phyloP scores from a whole-genome alignment of 2,329 filamentous ascomycete species.

The Diaporthe destruens region DNA sequence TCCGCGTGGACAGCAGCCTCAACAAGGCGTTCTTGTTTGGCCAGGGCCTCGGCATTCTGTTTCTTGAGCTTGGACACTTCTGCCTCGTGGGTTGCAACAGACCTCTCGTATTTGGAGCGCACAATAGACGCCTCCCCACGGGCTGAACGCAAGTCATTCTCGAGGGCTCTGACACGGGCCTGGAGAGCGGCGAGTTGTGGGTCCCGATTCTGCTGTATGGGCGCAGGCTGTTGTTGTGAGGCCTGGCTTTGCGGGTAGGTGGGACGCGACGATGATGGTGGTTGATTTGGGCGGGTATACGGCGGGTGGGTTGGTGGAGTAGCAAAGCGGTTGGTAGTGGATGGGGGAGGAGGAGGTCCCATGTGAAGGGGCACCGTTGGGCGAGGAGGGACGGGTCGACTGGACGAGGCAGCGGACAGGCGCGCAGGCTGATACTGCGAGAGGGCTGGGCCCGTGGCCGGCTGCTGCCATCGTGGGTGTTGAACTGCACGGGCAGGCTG shows the following conservation, averaged over 20 bases:
- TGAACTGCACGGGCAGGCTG: conserved; percentile 23
- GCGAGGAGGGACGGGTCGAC: conserved; percentile 46
- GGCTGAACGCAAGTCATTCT: conserved; percentile 71
- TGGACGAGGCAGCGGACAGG: conserved; percentile 39
- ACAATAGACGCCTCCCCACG: conserved; percentile 81
- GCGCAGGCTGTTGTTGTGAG: conserved; percentile 31
- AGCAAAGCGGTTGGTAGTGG: conserved; percentile 38
- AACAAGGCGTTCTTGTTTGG: conserved; percentile 72
- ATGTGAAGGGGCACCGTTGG: conserved; percentile 55
- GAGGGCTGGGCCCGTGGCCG: conserved; percentile 38
- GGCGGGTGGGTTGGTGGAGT: conserved; percentile 41
- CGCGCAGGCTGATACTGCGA: conserved; percentile 24
- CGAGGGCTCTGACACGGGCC: conserved; percentile 65
- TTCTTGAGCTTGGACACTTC: conserved; percentile 73
- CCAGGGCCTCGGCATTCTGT: conserved; percentile 72
- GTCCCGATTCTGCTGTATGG: conserved; percentile 47
- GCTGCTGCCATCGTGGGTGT: conserved; percentile 41
- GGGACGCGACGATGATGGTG: conserved; percentile 46
- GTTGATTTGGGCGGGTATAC: conserved; percentile 44
- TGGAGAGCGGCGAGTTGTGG: conserved; percentile 62
- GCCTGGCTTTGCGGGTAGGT: conserved; percentile 50
- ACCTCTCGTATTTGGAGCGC: conserved; percentile 76
- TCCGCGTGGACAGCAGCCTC: conserved; percentile 75
- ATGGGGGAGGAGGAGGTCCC: conserved; percentile 50
- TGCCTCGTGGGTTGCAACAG: conserved; percentile 71